These are phyloP conservation scores for Tinospora cordifolia DNA, from an alignment of 164 flowering plant genomes.

Conservation along the genomic window DNA sequence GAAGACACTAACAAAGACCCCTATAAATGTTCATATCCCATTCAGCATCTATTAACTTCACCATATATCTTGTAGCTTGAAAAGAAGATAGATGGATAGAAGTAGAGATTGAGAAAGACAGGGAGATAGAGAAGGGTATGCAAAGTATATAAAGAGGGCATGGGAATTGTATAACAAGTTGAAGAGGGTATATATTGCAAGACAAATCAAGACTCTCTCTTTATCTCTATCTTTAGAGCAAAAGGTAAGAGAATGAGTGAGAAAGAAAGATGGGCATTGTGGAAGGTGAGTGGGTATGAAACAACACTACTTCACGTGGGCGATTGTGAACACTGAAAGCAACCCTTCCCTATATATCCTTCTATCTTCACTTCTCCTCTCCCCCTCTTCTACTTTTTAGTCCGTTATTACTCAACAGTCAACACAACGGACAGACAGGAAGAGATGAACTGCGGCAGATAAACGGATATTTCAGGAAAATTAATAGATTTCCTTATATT, in stretches of 20 bases:
- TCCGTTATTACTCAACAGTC: conserved; percentile 12
- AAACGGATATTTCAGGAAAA: background rate
- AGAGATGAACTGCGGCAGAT: conserved; percentile 7
- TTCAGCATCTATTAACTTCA: background rate
- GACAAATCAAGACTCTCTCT: conserved; percentile 23
- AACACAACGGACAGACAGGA: background rate
- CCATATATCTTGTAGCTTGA: background rate
- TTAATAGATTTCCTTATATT: background rate
- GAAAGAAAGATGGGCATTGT: conserved; percentile 10
- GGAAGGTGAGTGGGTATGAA: conserved; percentile 12
- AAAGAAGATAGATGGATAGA: background rate
- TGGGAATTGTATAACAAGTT: background rate
- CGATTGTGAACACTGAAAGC: conserved; percentile 22
- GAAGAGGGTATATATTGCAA: conserved; percentile 24
- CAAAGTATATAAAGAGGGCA: conserved; percentile 1
- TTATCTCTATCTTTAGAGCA: conserved; percentile 12
- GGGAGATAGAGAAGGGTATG: conserved; percentile 9
- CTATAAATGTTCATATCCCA: no score
- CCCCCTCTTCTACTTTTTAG: conserved; percentile 10
- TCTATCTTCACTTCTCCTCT: no score
- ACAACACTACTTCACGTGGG: conserved; percentile 34
- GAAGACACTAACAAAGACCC: no score
- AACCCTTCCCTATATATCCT: background rate
- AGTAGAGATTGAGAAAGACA: conserved; percentile 11
- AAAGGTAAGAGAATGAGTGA: conserved; percentile 13